Evolutionary conservation across 148 eudicot species (phyloP), one percentile per base, ranked within the genome.

Genomic region (Silene uniflora): DNA sequence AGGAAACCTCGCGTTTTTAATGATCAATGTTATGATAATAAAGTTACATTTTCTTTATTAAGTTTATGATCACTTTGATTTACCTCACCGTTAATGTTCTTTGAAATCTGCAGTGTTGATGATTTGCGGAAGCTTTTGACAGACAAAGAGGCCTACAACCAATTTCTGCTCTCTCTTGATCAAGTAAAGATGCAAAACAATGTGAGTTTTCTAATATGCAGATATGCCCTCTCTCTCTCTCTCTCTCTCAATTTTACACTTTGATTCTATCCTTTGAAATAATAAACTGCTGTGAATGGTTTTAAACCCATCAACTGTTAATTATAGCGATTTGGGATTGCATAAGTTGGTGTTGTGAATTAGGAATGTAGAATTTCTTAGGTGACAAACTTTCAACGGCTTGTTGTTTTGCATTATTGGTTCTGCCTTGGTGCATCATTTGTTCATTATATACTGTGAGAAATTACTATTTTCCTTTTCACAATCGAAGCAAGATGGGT

Each of bases 151-250:
- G 77, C 80, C 55, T 79, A 83, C 75, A 80, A 76, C 70, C 73
- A 75, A 10, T 83, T 76, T 63, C 55, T 83, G 46, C 75, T 59
- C 75, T 83, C 85, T 63, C 85, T 83, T 73, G 85, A 83, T 73
- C 85, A 83, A 83, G 80, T 83, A 63, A 83, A 83, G 76, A 83
- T 80, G 12, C 85, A 83, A 62, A 83, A 83, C 47, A 80, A 80
- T 69, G 85, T 83, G 60, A 76, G 83, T 79, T 69, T 27, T 67
- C 65, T 47, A 8, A 47, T 22, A 46, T 47, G 35, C 10, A 29
- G 3, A 21, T 44, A 25, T 10, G 0, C 72, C 21, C 21, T 35
- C 9, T 9, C 16, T 11, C 21, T n/a, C 22, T 52, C 14, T n/a
- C n/a, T n/a, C n/a, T n/a, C n/a, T n/a, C n/a, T n/a, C n/a, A n/a